Base-by-base conservation (phyloP, 345 rosid species). In the Stellera chamaejasme region DNA sequence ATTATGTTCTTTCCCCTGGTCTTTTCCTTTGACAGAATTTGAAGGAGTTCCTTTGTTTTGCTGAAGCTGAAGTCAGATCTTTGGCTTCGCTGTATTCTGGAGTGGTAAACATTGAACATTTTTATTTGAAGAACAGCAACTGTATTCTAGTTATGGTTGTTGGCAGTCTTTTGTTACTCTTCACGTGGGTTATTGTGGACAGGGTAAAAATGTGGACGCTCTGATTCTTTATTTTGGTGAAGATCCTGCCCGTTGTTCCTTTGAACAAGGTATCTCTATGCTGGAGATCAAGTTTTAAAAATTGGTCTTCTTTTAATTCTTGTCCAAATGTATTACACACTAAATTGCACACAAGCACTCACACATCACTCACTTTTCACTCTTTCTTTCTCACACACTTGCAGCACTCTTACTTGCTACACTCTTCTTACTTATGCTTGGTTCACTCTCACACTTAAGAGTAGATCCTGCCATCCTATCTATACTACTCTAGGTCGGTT, bases 211-310 rank as follows among this genome's bases (percentile, higher is more conserved):
- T 58, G 91, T 80, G 47, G 98, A 92, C 74, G 81, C 89, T 43
- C 72, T 89, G 71, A 87, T 89, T 69, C 80, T 86, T 68, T 92
- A 92, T 67, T 92, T 89, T 61, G 98, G 98, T 52, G 97, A 92
- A 79, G 96, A 88, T 77, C 98, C 98, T 42, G 84, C 91, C 42
- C 85, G 87, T 27, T 92, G 89, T 50, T 83, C 94, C 52, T 88
- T 88, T 42, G 97, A 92, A 69, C 97, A 92, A 84, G 98, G 96
- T 92, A 60, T 39, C 5, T 54, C 52, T 10, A 27, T 44, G 27
- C 2, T 27, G 4, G 43, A 13, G 42, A 45, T 59, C 44, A 9
- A 28, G 55, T 44, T 52, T 39, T 45, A 19, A 19, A 19, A 19
- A 19, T 19, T 19, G 23, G 23, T 19, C 23, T 19, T 19, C 23